phyloP scores from a whole-genome alignment of 441 rosid genomes.

The Sinapis alba region DNA sequence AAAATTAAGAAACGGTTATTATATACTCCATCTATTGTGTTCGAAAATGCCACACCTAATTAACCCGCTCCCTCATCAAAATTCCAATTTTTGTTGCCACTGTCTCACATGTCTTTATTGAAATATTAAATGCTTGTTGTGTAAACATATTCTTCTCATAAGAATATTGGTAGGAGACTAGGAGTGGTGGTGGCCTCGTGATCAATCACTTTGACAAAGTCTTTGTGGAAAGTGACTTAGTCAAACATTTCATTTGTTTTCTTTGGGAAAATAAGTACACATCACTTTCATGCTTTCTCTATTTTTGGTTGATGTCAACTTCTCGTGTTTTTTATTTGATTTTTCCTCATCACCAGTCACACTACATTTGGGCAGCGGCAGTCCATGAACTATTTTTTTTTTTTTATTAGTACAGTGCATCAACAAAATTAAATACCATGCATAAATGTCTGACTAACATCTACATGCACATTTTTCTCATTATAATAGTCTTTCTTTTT shows the following conservation, averaged over 20 bases:
- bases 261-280: conserved; percentile 30
- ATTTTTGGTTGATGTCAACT: conserved; percentile 38
- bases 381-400: conserved; percentile 16
- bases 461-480: neutral
- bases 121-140: neutral
- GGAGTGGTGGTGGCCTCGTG: conserved; percentile 37
- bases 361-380: conserved; percentile 4
- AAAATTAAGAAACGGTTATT: too few species aligned
- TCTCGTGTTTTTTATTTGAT: conserved; percentile 6
- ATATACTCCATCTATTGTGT: too few species aligned
- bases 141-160: neutral
- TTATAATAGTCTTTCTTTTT: neutral
- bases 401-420: conserved; percentile 25
- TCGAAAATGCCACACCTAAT: conserved; percentile 25
- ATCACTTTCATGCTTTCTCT: conserved; percentile 38
- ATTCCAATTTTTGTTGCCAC: neutral
- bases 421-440: conserved; percentile 23
- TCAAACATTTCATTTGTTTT: conserved; percentile 35
- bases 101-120: neutral
- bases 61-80: conserved; percentile 11
- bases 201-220: conserved; percentile 39
- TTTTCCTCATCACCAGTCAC: neutral
- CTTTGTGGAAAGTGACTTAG: conserved; percentile 32
- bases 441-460: conserved; percentile 30
- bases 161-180: conserved; percentile 11